These are phyloP conservation scores for Mycena olivaceomarginata DNA, from an alignment of 768 basidiomycete species.

Conservation along the genomic window DNA sequence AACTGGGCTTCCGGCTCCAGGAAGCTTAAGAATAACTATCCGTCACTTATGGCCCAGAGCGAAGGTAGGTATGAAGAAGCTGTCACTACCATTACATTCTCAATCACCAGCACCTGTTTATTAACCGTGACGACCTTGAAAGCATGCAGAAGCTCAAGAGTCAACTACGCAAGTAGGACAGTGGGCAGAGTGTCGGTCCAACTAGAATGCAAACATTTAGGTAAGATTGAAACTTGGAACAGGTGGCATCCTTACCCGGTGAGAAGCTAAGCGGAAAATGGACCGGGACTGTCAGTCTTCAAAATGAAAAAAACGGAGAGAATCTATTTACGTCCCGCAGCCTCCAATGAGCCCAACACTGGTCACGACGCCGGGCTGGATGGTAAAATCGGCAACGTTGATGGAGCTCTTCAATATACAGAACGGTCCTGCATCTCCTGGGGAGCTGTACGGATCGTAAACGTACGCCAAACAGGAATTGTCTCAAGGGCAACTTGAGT, in stretches of 20 bases:
- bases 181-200: conserved; percentile 26
- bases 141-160: conserved; percentile 16
- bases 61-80: too few relatives aligned
- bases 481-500: conserved; percentile 24
- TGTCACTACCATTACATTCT: too few relatives aligned
- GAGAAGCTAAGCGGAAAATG: conserved; percentile 27
- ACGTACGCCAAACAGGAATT: conserved; percentile 21
- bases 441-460: conserved; percentile 17
- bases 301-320: conserved; percentile 18
- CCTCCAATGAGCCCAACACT: conserved; percentile 30
- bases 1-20: conserved; percentile 10
- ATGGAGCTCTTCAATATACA: conserved; percentile 23
- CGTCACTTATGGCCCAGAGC: too few relatives aligned
- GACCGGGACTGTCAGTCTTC: conserved; percentile 19
- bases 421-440: conserved; percentile 3
- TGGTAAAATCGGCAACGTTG: conserved; percentile 17
- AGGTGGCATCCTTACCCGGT: conserved; percentile 26
- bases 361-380: conserved; percentile 19
- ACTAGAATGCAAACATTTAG: conserved; percentile 24
- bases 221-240: conserved; percentile 21
- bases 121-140: conserved; percentile 17
- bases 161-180: conserved; percentile 19
- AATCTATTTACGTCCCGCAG: conserved; percentile 23
- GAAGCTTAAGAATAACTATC: conserved; percentile 1
- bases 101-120: background rate